These are phyloP conservation scores for Trichosporon sp. DNA, from an alignment of 1,284 basidiomycete genomes.

Conservation along the genomic window DNA sequence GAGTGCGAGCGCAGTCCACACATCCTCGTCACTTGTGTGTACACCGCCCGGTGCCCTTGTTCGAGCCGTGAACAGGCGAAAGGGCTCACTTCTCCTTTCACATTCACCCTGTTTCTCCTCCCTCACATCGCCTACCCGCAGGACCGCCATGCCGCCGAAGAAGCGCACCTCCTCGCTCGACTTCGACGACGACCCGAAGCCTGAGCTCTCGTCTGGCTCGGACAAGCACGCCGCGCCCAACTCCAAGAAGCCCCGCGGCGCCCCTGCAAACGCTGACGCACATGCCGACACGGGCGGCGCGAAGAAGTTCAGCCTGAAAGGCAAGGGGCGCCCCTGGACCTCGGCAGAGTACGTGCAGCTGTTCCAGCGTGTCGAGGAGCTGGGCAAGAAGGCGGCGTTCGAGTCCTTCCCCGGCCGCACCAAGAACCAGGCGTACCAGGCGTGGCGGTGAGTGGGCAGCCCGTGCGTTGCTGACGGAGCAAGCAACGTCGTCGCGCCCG, in stretches of 20 bases:
- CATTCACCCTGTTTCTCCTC: not conserved
- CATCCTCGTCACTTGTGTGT: not conserved
- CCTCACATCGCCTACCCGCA: not conserved
- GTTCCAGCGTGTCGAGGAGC: constrained; percentile 1
- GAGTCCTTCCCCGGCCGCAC: not conserved
- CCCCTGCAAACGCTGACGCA: not conserved
- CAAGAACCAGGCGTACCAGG: not conserved
- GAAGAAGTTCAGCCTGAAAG: not conserved
- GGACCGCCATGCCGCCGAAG: not conserved
- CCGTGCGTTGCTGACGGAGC: not conserved
- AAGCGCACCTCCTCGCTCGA: not conserved
- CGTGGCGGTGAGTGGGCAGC: not conserved
- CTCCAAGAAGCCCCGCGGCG: not conserved
- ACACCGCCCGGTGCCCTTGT: not conserved
- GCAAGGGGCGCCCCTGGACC: not conserved
- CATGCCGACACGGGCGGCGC: not conserved
- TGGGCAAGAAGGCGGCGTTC: not conserved
- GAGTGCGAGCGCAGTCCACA: not conserved
- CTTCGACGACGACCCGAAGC: not conserved
- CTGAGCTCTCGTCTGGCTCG: not conserved
- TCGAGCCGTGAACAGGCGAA: not conserved
- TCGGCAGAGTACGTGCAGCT: constrained; percentile 4
- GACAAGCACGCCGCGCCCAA: not conserved
- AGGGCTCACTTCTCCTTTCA: not conserved
- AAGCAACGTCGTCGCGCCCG: not conserved